Base-by-base conservation (phyloP, 73 alveolate genomes). In the Tetrahymena elliotti region DNA sequence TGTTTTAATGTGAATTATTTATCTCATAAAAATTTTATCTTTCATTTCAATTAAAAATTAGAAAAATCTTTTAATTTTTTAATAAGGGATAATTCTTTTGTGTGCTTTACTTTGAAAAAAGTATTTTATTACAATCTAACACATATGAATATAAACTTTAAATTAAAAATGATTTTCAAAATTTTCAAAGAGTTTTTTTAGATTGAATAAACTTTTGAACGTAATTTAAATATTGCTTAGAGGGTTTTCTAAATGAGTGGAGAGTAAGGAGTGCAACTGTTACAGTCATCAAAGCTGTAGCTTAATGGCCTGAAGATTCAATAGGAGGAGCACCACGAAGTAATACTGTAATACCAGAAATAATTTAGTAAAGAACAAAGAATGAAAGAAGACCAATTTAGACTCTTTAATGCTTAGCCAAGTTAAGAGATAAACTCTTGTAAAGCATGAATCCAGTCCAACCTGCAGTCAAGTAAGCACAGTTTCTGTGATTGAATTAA, bases 401-500 rank as follows among this genome's bases (percentile, higher is more conserved):
- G 53, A 84, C 54, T 95, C 96, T 95, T 40, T 95, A 47, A 33
- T 83, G 33, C 93, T 53, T 95, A 1, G 97, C 96, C 38, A 95
- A 53, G 33, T 82, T 93, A 53, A 83, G 88, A 16, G 35, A 37
- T 27, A 47, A 35, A 36, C 84, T 83, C 33, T 36, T 33, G 95
- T 95, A 94, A 33, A 94, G 54, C 83, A 94, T 47, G 36, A 34
- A 94, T 1, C 94, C 36, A 52, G 96, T 88, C 84, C 84, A 94
- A n/a, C 95, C 52, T 84, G 93, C 84, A 34, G 98, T 94, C 83
- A 98, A 36, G 38, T 96, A 83, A 22, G 99, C 99, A 36, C 97
- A 96, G 52, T 98, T 98, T 93, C 99, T 95, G 88, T 98, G 99
- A 82, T 93, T 96, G 9, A 97, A 97, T 95, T 98, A 96, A 34